phyloP scores from a whole-genome alignment of 208 protist species.

The Leishmania aethiopica region DNA sequence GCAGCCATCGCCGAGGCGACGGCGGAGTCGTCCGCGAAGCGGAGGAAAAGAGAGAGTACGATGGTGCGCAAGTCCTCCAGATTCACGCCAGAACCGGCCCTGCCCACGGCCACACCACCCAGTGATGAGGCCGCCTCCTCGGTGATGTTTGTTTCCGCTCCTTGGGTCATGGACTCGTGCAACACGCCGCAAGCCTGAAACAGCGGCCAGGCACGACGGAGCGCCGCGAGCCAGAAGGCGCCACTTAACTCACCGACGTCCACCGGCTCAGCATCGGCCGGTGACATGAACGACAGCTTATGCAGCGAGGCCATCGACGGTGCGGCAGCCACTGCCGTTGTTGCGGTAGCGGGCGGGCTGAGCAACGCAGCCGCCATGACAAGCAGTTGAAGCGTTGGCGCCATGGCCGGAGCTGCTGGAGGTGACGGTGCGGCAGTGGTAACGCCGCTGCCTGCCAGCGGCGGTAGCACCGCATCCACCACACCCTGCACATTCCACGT shows the following conservation, averaged over 20 bases:
- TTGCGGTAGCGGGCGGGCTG: slow-evolving; percentile 35
- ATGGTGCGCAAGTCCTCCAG: slow-evolving; percentile 11
- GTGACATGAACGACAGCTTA: not conserved
- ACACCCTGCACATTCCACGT: slow-evolving; percentile 66
- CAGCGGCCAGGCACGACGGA: slow-evolving; percentile 22
- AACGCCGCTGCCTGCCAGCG: not conserved
- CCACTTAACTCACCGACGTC: not conserved
- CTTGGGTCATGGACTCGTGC: not conserved
- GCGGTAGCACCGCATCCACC: slow-evolving; percentile 55
- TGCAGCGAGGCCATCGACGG: not conserved
- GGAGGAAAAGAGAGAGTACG: slow-evolving; percentile 26
- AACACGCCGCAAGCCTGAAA: slow-evolving; percentile 3
- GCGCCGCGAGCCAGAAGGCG: slow-evolving; percentile 5
- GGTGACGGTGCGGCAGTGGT: not conserved
- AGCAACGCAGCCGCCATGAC: slow-evolving; percentile 61
- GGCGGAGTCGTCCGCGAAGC: slow-evolving; percentile 12
- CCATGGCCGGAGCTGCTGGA: not conserved
- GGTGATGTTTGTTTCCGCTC: not conserved
- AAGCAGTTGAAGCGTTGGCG: slow-evolving; percentile 32
- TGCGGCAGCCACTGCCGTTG: not conserved
- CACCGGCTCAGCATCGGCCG: not conserved
- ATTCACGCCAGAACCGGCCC: not conserved
- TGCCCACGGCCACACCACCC: not conserved
- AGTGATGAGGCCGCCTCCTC: not conserved
- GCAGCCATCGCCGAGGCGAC: slow-evolving; percentile 12